Evolutionary conservation across 805 yeast genomes (phyloP).

Genomic region (Starmerella potacharoeniae): DNA sequence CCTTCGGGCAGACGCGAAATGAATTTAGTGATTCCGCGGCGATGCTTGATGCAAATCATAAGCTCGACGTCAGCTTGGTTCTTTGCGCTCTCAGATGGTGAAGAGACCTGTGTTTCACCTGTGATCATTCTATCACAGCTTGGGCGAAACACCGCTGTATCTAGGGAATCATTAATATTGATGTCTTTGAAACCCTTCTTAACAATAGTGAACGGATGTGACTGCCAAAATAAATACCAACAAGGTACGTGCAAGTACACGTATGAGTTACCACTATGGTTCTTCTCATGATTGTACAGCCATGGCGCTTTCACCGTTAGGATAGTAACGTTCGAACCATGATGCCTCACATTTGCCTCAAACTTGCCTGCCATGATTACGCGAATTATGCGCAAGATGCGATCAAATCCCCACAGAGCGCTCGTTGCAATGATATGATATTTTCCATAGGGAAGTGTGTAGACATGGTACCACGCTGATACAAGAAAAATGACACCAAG

Average conservation of each 20-base stretch:
- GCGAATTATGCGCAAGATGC: conserved; percentile 44
- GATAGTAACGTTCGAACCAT: conserved; percentile 27
- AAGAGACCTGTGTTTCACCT: not conserved
- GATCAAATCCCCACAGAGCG: conserved; percentile 61
- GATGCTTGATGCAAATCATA: conserved; percentile 15
- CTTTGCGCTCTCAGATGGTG: conserved; percentile 14
- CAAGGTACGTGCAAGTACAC: conserved; percentile 45
- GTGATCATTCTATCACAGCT: not conserved
- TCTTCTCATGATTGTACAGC: conserved; percentile 30
- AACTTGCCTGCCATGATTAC: conserved; percentile 42
- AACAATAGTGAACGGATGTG: conserved; percentile 56
- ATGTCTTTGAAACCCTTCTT: not conserved
- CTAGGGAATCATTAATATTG: not conserved
- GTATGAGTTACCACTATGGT: conserved; percentile 37
- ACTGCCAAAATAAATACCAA: conserved; percentile 46
- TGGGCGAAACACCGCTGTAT: not conserved
- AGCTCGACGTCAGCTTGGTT: conserved; percentile 11
- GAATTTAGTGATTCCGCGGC: conserved; percentile 16
- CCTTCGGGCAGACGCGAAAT: conserved; percentile 11
- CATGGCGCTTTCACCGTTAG: conserved; percentile 31
- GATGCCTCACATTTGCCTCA: conserved; percentile 19
- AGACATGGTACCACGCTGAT: conserved; percentile 47
- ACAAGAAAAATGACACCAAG: conserved; percentile 45
- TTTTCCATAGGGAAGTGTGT: conserved; percentile 12
- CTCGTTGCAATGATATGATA: conserved; percentile 22